phyloP scores from a whole-genome alignment of 1,139 yeast genomes.

The Kodamaea anthophila region DNA sequence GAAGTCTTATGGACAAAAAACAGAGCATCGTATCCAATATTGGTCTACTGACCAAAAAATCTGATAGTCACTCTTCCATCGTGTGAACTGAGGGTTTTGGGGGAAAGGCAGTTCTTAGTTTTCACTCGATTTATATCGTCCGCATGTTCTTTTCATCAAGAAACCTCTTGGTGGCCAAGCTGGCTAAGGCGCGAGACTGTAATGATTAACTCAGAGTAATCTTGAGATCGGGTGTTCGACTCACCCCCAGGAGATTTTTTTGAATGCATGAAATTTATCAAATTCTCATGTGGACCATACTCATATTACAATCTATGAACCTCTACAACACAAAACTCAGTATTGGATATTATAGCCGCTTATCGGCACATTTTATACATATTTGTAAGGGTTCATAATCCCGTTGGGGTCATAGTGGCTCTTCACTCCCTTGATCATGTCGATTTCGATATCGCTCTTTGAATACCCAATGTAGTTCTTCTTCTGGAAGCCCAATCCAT shows the following conservation, averaged over 20 bases:
- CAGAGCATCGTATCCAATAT: too few relatives aligned
- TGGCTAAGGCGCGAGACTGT: slow-evolving; percentile 83
- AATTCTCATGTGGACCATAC: too few relatives aligned
- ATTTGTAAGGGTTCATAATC: slow-evolving; percentile 90
- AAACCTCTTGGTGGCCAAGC: slow-evolving; percentile 67
- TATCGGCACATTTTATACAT: too few relatives aligned
- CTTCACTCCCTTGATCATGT: slow-evolving; percentile 71
- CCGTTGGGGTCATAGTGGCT: slow-evolving; percentile 82
- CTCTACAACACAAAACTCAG: slow-evolving; percentile 1
- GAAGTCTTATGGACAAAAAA: too few relatives aligned
- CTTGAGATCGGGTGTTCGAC: slow-evolving; percentile 85
- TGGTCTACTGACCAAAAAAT: too few relatives aligned
- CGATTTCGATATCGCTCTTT: slow-evolving; percentile 63
- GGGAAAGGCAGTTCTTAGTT: too few relatives aligned
- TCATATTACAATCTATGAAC: too few relatives aligned
- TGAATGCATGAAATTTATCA: not conserved
- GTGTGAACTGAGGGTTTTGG: too few relatives aligned
- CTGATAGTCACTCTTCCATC: too few relatives aligned
- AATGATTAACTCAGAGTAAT: slow-evolving; percentile 46
- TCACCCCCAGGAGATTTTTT: slow-evolving; percentile 67
- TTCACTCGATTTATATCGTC: too few relatives aligned
- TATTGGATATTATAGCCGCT: not conserved
- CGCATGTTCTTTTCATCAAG: too few relatives aligned
- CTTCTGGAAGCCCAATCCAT: slow-evolving; percentile 95
- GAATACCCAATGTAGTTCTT: slow-evolving; percentile 81